Evolutionary conservation across 805 yeast species (phyloP).

Genomic region (Wickerhamiella sorbophila): DNA sequence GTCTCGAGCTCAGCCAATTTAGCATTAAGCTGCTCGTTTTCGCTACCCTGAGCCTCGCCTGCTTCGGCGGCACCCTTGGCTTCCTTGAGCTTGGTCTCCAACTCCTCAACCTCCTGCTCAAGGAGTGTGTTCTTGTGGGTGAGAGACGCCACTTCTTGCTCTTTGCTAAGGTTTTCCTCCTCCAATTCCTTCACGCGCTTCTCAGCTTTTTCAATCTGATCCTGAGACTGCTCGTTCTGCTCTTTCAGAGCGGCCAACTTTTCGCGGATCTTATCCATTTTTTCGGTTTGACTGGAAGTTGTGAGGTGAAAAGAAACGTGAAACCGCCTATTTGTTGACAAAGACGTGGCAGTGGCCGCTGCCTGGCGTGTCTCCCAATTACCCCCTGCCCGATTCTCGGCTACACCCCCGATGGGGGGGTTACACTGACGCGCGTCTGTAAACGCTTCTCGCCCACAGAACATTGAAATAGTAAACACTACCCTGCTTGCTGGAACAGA

Average conservation of each 20-base stretch:
- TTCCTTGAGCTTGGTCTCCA: conserved; percentile 58
- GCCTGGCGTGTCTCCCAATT: background rate
- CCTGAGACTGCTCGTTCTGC: conserved; percentile 96
- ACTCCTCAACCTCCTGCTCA: conserved; percentile 63
- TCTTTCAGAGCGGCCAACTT: conserved; percentile 46
- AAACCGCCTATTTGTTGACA: background rate
- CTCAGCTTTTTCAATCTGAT: conserved; percentile 78
- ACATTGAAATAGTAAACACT: no score
- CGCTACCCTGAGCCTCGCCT: conserved; percentile 71
- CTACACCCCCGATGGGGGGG: no score
- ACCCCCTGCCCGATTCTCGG: background rate
- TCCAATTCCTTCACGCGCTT: conserved; percentile 76
- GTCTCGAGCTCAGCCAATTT: conserved; percentile 81
- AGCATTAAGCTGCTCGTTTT: conserved; percentile 83
- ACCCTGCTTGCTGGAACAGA: no score
- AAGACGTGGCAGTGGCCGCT: conserved; percentile 1
- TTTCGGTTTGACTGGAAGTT: background rate
- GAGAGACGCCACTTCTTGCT: conserved; percentile 85
- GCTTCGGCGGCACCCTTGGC: conserved; percentile 82
- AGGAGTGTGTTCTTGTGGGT: conserved; percentile 81
- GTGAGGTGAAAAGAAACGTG: no score
- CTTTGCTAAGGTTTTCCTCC: conserved; percentile 83
- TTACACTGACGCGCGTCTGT: no score
- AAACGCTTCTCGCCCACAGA: no score
- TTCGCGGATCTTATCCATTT: conserved; percentile 21